A percentile compares a stretch with the other conserved stretches of the same genome.
Evolutionary conservation across 768 basidiomycete species (phyloP).

Genomic region (Tricholoma saponaceum): DNA sequence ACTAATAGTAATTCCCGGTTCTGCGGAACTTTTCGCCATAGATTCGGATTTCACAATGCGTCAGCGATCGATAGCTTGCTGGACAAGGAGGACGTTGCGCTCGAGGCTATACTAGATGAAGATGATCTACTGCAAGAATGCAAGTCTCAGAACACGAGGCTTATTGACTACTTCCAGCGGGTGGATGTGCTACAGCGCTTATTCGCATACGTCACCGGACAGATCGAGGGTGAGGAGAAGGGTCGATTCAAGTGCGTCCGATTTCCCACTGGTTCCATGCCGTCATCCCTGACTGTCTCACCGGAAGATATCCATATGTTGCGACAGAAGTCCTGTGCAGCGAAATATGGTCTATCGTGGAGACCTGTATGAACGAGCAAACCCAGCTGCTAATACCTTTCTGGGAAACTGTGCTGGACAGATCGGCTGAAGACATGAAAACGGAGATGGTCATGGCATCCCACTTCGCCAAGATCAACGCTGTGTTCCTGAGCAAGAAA

Average conservation of each 20-base stretch:
- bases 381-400: conserved; percentile 78
- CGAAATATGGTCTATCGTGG: conserved; percentile 93
- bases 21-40: conserved; percentile 35
- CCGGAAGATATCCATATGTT: conserved; percentile 81
- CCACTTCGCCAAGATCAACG: conserved; percentile 93
- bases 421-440: conserved; percentile 82
- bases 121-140: conserved; percentile 93
- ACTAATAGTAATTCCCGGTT: conserved; percentile 24
- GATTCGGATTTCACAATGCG: conserved; percentile 89
- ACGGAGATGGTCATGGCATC: conserved; percentile 83
- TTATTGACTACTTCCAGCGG: conserved; percentile 84
- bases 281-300: not conserved
- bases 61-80: conserved; percentile 88
- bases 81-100: conserved; percentile 83
- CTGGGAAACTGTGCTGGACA: conserved; percentile 86
- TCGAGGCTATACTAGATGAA: conserved; percentile 91
- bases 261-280: not conserved
- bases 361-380: conserved; percentile 74
- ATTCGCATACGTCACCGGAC: conserved; percentile 81
- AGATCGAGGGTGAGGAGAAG: conserved; percentile 77
- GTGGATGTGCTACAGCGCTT: conserved; percentile 77
- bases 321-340: conserved; percentile 94
- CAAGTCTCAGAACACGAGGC: conserved; percentile 88
- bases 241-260: conserved; percentile 75
- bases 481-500: conserved; percentile 83